Conservation (phyloP, 1,284 basidiomycete species). For the Cystobasidium sp. region DNA sequence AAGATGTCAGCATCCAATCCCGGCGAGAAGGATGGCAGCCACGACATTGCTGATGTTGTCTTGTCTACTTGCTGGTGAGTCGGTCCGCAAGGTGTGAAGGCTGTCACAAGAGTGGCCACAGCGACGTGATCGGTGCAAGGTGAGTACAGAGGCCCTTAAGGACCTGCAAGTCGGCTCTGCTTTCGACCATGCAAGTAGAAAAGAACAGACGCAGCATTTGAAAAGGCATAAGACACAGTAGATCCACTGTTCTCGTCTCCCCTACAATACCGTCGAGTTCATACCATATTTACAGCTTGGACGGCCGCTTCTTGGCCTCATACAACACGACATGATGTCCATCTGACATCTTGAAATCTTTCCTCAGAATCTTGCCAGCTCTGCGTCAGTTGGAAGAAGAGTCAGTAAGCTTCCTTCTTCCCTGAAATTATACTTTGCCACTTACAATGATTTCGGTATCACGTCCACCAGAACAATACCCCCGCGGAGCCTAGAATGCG, state of each 20-base stretch:
- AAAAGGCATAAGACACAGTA: too few species aligned
- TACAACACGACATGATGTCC: constrained; percentile 31
- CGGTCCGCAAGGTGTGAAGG: background rate
- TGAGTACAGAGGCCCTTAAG: too few species aligned
- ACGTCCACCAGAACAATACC: constrained; percentile 27
- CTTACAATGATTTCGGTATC: constrained; percentile 37
- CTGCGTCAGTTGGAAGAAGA: background rate
- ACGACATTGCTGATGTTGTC: constrained; percentile 21
- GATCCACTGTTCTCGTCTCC: too few species aligned
- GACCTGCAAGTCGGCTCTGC: too few species aligned
- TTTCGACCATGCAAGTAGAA: too few species aligned
- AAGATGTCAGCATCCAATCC: constrained; percentile 83
- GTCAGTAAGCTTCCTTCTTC: background rate
- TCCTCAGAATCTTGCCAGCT: constrained; percentile 41
- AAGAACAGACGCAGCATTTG: too few species aligned
- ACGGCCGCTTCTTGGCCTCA: constrained; percentile 39
- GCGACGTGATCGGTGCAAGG: background rate
- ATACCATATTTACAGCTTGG: constrained; percentile 21
- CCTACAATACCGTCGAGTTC: background rate
- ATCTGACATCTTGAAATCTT: constrained; percentile 36
- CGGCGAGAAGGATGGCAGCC: constrained; percentile 36
- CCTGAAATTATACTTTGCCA: background rate
- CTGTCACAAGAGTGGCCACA: too few species aligned
- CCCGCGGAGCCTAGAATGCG: constrained; percentile 20
- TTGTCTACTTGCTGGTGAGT: background rate